phyloP scores from a whole-genome alignment of 78 protist species.

The Mantamonas sphyraenae region DNA sequence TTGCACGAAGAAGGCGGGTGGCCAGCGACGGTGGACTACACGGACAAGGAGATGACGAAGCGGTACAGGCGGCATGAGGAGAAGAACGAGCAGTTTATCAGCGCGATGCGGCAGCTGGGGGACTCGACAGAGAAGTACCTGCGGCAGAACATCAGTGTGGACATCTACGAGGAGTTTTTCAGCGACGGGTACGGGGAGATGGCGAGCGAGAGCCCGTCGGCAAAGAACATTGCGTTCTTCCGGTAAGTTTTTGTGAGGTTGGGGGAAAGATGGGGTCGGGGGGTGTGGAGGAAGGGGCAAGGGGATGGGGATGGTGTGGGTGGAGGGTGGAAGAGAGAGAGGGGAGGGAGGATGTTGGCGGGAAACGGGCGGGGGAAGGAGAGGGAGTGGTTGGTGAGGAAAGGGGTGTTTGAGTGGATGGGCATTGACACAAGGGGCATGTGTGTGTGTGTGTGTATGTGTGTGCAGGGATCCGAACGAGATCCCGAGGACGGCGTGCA shows the following conservation, averaged over 20 bases:
- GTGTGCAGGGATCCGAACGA: conserved; percentile 38
- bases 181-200: conserved; percentile 13
- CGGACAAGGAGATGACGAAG: conserved; percentile 23
- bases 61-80: conserved; percentile 42
- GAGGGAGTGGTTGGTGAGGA: too few relatives aligned
- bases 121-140: conserved; percentile 15
- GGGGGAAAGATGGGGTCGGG: background rate
- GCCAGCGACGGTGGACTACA: conserved; percentile 51
- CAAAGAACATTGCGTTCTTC: conserved; percentile 55
- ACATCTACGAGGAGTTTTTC: conserved; percentile 62
- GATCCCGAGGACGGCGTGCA: conserved; percentile 35
- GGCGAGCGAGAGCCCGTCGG: conserved; percentile 54
- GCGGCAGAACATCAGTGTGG: conserved; percentile 59
- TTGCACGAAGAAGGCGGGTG: conserved; percentile 73
- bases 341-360: too few relatives aligned
- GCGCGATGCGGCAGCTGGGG: background rate
- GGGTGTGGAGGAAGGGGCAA: too few relatives aligned
- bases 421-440: background rate
- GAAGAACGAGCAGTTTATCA: conserved; percentile 34
- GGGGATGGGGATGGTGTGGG: too few relatives aligned
- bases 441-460: background rate
- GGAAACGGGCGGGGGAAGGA: too few relatives aligned
- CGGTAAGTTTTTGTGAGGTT: background rate
- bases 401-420: background rate
- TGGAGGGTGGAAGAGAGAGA: too few relatives aligned